Percentiles rank a stretch among this genome's conserved stretches.
These are phyloP conservation scores for Alloteropsis semialata DNA, from an alignment of 176 grass and related monocot genomes.

Conservation along the genomic window DNA sequence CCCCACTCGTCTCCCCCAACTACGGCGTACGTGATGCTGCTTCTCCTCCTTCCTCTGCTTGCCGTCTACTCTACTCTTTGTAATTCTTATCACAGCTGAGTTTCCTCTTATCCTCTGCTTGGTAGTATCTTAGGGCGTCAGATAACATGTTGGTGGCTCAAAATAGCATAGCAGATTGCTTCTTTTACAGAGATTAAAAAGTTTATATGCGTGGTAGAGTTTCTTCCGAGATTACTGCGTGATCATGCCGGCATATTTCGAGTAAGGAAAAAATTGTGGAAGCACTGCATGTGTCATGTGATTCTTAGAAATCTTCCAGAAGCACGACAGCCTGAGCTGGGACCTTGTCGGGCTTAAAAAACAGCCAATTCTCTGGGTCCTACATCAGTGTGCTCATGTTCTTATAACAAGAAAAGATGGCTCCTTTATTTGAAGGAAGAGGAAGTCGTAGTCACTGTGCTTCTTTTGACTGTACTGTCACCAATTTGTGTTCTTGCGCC, in stretches of 20 bases:
- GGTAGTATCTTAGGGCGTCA: too few species aligned
- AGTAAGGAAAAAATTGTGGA: neutral
- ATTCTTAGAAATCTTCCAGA: constrained; percentile 2
- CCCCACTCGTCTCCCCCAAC: constrained; percentile 31
- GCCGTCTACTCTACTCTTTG: neutral
- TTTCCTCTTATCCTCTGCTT: too few species aligned
- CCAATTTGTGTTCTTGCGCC: neutral
- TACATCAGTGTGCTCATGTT: neutral
- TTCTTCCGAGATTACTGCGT: neutral
- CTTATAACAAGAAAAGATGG: neutral
- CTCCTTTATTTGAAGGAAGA: neutral
- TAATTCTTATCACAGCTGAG: neutral
- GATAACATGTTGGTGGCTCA: neutral
- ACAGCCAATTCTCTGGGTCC: neutral
- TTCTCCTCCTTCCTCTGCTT: neutral
- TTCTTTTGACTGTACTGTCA: neutral
- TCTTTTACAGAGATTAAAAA: neutral
- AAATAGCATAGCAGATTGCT: neutral
- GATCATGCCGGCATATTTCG: neutral
- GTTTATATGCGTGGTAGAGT: neutral
- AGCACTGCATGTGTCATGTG: constrained; percentile 13
- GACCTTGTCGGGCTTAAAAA: constrained; percentile 7
- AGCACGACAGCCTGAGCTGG: constrained; percentile 40
- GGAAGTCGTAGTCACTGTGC: neutral
- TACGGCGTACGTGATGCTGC: constrained; percentile 40